Evolutionary conservation across 805 yeast species (phyloP), one percentile per base, ranked within the genome.

Genomic region (Myxozyma kluyveri): DNA sequence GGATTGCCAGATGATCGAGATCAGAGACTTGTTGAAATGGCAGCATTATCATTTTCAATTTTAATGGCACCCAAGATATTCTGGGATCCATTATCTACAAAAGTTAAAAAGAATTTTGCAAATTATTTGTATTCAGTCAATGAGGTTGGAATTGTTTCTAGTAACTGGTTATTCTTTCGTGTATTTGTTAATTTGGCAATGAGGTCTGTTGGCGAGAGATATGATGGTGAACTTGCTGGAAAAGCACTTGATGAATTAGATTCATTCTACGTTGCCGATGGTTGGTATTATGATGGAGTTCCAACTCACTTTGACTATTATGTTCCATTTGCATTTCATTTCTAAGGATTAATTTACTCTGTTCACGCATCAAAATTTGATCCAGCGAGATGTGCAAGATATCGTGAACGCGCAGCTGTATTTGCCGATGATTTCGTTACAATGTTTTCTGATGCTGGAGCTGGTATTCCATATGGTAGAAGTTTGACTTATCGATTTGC

Each of bases 271-370:
- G 32, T 67, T 19, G 53, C 50, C 6, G 68, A 65, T 41, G 70
- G 70, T 2, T 67, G 69, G 69, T 67, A 66, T 50, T 59, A 65
- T 18, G 70, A 67, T 58, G 70, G 70, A 23, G 42, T 49, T 19
- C 44, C 47, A 9, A 38, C 42, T 19, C 49, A 63, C 32, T 61
- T 65, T 35, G 70, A 67, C 47, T 62, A 67, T 52, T 67, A 67
- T 48, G 64, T 65, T 44, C 59, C 67, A 7, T 67, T 64, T 60
- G 70, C 71, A 14, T 55, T 67, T 38, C 71, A 67, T 42, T 67
- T 53, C 43, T 67, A 66, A 50, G 61, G 65, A 18, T 50, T 67
- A 17, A 43, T 67, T 18, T 67, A 64, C 52, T 42, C 56, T 12
- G 49, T 32, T 12, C 42, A 42, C 33, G 61, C 65, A 4, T 24